Conservation (phyloP, 306 rosid genomes). For the Benincasa hispida region DNA sequence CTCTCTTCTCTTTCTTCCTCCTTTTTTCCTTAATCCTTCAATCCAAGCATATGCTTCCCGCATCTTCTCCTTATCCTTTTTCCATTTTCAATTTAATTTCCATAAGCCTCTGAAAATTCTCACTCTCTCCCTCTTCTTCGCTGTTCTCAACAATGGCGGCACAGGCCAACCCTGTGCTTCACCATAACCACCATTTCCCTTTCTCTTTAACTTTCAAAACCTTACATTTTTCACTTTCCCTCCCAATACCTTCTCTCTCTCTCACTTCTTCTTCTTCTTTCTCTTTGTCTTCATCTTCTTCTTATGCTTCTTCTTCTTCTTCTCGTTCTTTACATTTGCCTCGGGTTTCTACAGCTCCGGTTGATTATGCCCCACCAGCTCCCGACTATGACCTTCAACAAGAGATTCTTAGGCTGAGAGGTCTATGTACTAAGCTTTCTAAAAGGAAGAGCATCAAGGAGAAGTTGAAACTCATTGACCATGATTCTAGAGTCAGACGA, state of each 20-base stretch:
- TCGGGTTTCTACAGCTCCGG: slow-evolving; percentile 49
- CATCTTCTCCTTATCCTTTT: not conserved
- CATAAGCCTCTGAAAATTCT: not conserved
- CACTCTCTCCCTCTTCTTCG: not conserved
- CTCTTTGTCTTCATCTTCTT: not conserved
- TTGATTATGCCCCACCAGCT: slow-evolving; percentile 48
- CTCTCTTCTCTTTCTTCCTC: not conserved
- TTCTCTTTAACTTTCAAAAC: slow-evolving; percentile 30
- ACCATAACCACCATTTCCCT: slow-evolving; percentile 20
- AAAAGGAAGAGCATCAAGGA: slow-evolving; percentile 13
- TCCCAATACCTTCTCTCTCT: not conserved
- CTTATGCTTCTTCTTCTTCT: slow-evolving; percentile 15
- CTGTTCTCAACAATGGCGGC: slow-evolving; percentile 37
- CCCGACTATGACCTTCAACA: slow-evolving; percentile 39
- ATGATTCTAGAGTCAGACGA: slow-evolving; percentile 53
- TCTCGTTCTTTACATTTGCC: slow-evolving; percentile 19
- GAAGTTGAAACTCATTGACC: slow-evolving; percentile 35
- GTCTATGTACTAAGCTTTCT: slow-evolving; percentile 40
- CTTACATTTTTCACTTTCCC: slow-evolving; percentile 6
- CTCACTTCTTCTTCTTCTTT: slow-evolving; percentile 9
- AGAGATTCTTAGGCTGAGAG: slow-evolving; percentile 49
- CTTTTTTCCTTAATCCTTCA: not conserved
- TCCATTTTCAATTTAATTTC: not conserved
- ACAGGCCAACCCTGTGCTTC: slow-evolving; percentile 33
- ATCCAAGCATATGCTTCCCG: not conserved